phyloP scores from a whole-genome alignment of 768 basidiomycete species.

The Russula sp. region DNA sequence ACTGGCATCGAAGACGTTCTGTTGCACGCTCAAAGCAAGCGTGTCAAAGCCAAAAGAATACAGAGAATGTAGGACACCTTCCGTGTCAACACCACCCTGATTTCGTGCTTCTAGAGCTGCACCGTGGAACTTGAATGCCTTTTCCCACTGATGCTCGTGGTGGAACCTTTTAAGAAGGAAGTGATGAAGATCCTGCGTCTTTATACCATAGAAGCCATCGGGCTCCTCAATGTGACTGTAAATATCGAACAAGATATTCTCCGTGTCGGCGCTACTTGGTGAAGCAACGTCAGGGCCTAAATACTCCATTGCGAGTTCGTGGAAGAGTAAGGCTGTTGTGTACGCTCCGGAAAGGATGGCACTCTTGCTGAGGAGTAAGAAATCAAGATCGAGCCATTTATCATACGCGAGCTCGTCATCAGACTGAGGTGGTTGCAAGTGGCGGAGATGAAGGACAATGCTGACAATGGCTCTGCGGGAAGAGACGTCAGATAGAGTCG shows the following conservation, averaged over 20 bases:
- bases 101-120: conserved; percentile 67
- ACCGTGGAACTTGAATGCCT: conserved; percentile 86
- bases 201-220: conserved; percentile 95
- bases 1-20: conserved; percentile 35
- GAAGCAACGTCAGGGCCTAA: conserved; percentile 27
- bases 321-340: conserved; percentile 83
- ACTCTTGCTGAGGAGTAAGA: conserved; percentile 58
- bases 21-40: conserved; percentile 70
- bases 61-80: conserved; percentile 72
- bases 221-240: conserved; percentile 96
- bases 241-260: conserved; percentile 81
- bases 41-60: conserved; percentile 87
- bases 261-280: conserved; percentile 36
- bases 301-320: conserved; percentile 70
- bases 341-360: conserved; percentile 78
- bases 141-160: conserved; percentile 91
- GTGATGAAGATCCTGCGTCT: conserved; percentile 65
- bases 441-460: conserved; percentile 73
- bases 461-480: conserved; percentile 62
- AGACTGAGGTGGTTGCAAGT: conserved; percentile 42
- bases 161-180: conserved; percentile 83
- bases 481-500: conserved; percentile 33
- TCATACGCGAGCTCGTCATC: conserved; percentile 50
- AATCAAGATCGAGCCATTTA: conserved; percentile 80
- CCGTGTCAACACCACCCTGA: conserved; percentile 38